Evolutionary conservation across 2,329 filamentous ascomycete genomes (phyloP).

Genomic region (Tolypocladium tundrense): DNA sequence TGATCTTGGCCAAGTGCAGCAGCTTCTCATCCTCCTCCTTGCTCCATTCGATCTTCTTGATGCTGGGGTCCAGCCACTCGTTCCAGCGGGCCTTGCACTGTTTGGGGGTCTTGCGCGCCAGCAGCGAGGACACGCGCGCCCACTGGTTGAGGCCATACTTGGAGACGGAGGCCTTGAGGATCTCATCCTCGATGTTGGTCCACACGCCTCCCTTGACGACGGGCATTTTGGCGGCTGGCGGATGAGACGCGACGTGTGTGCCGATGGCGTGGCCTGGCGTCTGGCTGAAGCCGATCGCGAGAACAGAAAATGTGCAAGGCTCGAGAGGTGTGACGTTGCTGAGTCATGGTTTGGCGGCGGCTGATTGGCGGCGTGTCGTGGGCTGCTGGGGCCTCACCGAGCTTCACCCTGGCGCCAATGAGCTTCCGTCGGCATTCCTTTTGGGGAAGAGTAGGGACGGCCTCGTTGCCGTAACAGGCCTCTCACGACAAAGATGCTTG

Average conservation of each 20-base stretch:
- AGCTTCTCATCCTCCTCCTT: conserved; percentile 98
- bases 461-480: neutral
- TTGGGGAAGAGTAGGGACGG: neutral
- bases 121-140: conserved; percentile 93
- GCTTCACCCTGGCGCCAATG: neutral
- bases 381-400: neutral
- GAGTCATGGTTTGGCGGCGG: conserved; percentile 3
- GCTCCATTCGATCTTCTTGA: conserved; percentile 98
- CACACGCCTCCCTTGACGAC: conserved; percentile 67
- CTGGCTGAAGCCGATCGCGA: conserved; percentile 1
- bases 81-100: conserved; percentile 98
- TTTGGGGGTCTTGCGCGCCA: conserved; percentile 95
- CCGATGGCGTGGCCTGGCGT: neutral
- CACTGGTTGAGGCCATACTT: conserved; percentile 97
- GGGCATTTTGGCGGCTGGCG: conserved; percentile 41
- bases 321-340: conserved; percentile 3
- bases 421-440: neutral
- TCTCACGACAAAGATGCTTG: neutral
- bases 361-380: neutral
- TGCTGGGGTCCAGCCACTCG: conserved; percentile 96
- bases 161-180: conserved; percentile 88
- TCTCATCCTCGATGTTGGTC: conserved; percentile 83
- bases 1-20: conserved; percentile 90
- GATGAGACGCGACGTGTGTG: neutral
- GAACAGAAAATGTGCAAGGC: conserved; percentile 17